Evolutionary conservation across 345 rosid species (phyloP).

Genomic region (Theobroma cacao): DNA sequence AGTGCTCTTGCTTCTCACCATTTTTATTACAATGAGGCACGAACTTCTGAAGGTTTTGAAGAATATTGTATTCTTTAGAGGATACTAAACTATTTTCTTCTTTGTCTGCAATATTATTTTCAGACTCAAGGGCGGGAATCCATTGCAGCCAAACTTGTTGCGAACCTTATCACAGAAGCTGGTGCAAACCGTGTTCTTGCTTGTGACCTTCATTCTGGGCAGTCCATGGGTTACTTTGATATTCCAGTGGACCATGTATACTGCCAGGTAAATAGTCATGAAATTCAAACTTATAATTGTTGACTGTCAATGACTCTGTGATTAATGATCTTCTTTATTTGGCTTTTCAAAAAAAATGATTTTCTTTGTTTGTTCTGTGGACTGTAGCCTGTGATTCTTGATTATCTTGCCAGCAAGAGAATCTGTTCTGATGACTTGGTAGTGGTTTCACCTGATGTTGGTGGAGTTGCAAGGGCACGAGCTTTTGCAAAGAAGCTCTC

Average conservation of each 20-base stretch:
- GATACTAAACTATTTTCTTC: background rate
- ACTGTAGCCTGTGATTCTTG: conserved; percentile 86
- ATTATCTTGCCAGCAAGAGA: conserved; percentile 95
- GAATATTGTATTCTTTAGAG: background rate
- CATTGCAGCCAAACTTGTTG: conserved; percentile 95
- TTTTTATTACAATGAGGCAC: background rate
- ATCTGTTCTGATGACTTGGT: conserved; percentile 78
- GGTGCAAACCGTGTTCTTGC: conserved; percentile 96
- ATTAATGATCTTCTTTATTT: background rate
- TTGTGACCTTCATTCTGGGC: conserved; percentile 98
- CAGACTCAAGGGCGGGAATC: conserved; percentile 99
- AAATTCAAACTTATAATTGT: background rate
- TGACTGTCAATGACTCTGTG: background rate
- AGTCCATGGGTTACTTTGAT: conserved; percentile 98
- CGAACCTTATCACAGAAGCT: conserved; percentile 92
- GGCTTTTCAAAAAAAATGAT: too few relatives aligned
- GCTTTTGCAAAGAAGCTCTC: conserved; percentile 92
- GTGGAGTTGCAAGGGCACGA: conserved; percentile 99
- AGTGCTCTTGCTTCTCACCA: background rate
- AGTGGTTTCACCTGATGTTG: conserved; percentile 98
- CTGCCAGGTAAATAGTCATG: conserved; percentile 60
- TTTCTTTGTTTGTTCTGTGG: background rate
- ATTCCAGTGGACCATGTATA: conserved; percentile 94
- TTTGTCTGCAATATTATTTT: conserved; percentile 16
- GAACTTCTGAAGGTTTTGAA: conserved; percentile 9